A percentile compares a stretch with the other conserved stretches of the same genome.
Conservation (phyloP, 2,329 filamentous ascomycete genomes). For the Paecilomyces sp. region DNA sequence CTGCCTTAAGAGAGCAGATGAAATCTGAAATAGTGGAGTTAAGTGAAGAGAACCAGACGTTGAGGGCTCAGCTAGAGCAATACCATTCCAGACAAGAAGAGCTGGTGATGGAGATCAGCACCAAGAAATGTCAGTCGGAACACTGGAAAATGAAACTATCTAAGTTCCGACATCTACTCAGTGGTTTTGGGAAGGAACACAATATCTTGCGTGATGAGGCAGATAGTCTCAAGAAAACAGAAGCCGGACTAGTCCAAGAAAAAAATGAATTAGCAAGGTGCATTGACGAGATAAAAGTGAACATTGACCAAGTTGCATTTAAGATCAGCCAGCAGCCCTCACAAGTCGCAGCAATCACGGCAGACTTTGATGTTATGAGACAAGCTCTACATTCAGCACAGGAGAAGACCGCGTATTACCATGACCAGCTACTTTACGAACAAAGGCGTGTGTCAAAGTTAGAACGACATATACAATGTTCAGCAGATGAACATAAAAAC, state of each 20-base stretch:
- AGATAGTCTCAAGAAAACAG: constrained; percentile 17
- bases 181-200: constrained; percentile 26
- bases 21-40: constrained; percentile 16
- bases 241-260: constrained; percentile 16
- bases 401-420: constrained; percentile 9
- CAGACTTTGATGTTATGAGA: constrained; percentile 13
- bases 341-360: constrained; percentile 12
- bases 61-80: constrained; percentile 17
- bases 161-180: constrained; percentile 24
- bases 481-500: constrained; percentile 13
- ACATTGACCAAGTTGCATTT: constrained; percentile 10
- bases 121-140: constrained; percentile 17
- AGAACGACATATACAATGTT: constrained; percentile 25
- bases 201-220: constrained; percentile 23
- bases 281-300: constrained; percentile 17
- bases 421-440: constrained; percentile 19
- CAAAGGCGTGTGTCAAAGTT: constrained; percentile 19
- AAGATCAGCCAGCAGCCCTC: constrained; percentile 11
- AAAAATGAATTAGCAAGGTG: constrained; percentile 14
- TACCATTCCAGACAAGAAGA: constrained; percentile 12
- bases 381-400: constrained; percentile 17
- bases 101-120: constrained; percentile 12
- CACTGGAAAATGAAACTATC: constrained; percentile 27
- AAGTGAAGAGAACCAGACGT: constrained; percentile 19
- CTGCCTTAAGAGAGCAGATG: constrained; percentile 16